Conservation (phyloP, 441 rosid genomes). For the Gossypium schwendimanii region DNA sequence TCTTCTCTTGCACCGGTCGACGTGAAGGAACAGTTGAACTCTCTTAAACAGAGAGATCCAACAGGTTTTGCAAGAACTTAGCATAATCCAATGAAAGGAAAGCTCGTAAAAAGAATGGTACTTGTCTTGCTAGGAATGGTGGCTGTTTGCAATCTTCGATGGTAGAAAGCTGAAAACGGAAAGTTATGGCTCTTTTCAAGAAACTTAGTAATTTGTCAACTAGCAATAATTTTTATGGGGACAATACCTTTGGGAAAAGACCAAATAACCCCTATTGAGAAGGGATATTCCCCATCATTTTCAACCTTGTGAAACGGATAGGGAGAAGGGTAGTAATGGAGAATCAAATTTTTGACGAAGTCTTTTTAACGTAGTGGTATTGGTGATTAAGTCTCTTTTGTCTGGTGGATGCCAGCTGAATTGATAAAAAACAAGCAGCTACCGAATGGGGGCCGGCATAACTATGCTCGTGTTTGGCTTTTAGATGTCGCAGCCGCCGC, state of each 20-base stretch:
- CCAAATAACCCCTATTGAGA: not conserved
- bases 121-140: not conserved
- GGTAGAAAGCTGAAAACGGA: not conserved
- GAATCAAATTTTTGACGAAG: not conserved
- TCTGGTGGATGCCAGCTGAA: conserved; percentile 23
- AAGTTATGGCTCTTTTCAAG: conserved; percentile 10
- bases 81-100: conserved; percentile 2
- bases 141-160: not conserved
- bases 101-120: not conserved
- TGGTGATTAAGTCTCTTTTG: conserved; percentile 9
- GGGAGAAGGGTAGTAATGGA: not conserved
- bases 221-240: conserved; percentile 14
- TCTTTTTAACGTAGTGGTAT: not conserved
- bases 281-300: not conserved
- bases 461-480: not conserved
- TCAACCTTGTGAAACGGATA: not conserved
- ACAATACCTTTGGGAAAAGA: not conserved
- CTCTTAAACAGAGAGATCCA: conserved; percentile 18
- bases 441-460: not conserved
- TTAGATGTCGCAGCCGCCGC: not conserved
- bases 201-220: conserved; percentile 1
- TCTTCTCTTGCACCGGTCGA: not conserved
- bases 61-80: conserved; percentile 16
- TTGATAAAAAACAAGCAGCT: not conserved
- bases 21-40: conserved; percentile 12